These are phyloP conservation scores for Esteya vermicola DNA, from an alignment of 2,329 filamentous ascomycete species.

Conservation along the genomic window DNA sequence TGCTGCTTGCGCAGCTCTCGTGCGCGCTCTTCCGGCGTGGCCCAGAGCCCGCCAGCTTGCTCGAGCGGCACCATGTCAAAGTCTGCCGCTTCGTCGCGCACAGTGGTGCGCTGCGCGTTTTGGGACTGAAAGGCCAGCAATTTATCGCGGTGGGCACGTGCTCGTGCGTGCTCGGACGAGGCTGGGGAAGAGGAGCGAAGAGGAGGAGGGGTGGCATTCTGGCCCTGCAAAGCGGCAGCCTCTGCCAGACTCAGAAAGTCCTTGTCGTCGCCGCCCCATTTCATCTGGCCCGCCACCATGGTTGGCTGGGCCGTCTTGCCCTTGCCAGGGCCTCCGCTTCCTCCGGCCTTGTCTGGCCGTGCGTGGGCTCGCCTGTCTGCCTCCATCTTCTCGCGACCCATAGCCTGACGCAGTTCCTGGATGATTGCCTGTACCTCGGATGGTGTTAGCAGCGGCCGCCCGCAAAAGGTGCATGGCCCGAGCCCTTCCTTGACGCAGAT, in stretches of 20 bases:
- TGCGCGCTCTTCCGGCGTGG: slow-evolving; percentile 68
- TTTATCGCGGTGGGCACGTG: slow-evolving; percentile 66
- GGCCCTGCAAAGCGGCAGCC: too few species aligned
- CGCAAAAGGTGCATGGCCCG: slow-evolving; percentile 87
- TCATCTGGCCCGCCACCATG: slow-evolving; percentile 9
- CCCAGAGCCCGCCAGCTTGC: slow-evolving; percentile 54
- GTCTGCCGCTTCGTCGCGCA: slow-evolving; percentile 68
- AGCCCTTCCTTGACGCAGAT: slow-evolving; percentile 89
- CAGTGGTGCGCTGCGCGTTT: slow-evolving; percentile 69
- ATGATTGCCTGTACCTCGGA: slow-evolving; percentile 78
- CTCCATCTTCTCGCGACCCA: slow-evolving; percentile 74
- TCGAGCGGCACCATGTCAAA: too few species aligned
- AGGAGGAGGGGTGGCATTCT: too few species aligned
- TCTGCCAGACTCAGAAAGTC: slow-evolving; percentile 47
- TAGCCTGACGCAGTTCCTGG: slow-evolving; percentile 65
- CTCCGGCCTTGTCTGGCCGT: slow-evolving; percentile 45
- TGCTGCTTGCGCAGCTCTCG: slow-evolving; percentile 76
- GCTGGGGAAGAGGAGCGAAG: slow-evolving; percentile 18
- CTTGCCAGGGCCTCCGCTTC: slow-evolving; percentile 13
- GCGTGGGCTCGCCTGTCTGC: slow-evolving; percentile 60
- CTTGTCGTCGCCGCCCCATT: slow-evolving; percentile 15
- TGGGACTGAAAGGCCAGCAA: slow-evolving; percentile 73
- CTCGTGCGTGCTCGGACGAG: too few species aligned
- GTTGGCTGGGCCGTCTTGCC: slow-evolving; percentile 5
- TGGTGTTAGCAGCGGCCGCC: slow-evolving; percentile 53